A percentile compares a stretch with the other conserved stretches of the same genome.
phyloP scores from a whole-genome alignment of 192 early-diverging fungal species.

The Chytriomyces confervae region DNA sequence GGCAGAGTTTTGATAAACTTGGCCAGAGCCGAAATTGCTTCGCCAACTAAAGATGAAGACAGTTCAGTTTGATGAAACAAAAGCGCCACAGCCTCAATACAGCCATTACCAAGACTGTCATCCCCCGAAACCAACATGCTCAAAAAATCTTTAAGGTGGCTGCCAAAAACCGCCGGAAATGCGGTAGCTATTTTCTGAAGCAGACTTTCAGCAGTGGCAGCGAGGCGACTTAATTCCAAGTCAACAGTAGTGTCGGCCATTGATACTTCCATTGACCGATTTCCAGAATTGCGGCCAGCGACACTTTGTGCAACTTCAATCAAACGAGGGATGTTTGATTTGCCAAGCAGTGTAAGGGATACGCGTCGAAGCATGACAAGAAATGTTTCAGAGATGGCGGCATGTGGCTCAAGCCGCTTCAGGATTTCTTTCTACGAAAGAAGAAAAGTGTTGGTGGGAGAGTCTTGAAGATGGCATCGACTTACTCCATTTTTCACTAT shows the following conservation, averaged over 20 bases:
- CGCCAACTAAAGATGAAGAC: conserved; percentile 36
- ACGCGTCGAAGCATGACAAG: conserved; percentile 75
- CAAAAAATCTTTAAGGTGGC: conserved; percentile 59
- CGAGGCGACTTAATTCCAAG: conserved; percentile 22
- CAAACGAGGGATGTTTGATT: conserved; percentile 65
- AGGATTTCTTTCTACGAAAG: conserved; percentile 66
- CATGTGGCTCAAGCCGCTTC: conserved; percentile 68
- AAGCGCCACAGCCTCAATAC: not conserved
- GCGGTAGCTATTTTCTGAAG: conserved; percentile 58
- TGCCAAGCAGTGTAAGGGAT: conserved; percentile 76
- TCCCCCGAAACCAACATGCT: conserved; percentile 49
- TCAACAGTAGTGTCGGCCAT: conserved; percentile 28
- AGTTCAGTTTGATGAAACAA: not conserved
- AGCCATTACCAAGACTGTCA: conserved; percentile 45
- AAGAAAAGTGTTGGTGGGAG: not conserved
- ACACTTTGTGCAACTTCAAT: conserved; percentile 47
- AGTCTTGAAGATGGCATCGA: conserved; percentile 24
- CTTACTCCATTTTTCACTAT: conserved; percentile 70
- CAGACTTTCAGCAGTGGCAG: conserved; percentile 54
- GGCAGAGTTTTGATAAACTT: conserved; percentile 74
- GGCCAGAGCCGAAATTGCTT: conserved; percentile 69
- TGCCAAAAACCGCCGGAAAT: conserved; percentile 67
- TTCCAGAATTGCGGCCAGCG: not conserved
- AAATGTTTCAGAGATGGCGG: conserved; percentile 72
- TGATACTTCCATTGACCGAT: conserved; percentile 28